Conservation (phyloP, 1,284 basidiomycete species). For the Trametes sp. region DNA sequence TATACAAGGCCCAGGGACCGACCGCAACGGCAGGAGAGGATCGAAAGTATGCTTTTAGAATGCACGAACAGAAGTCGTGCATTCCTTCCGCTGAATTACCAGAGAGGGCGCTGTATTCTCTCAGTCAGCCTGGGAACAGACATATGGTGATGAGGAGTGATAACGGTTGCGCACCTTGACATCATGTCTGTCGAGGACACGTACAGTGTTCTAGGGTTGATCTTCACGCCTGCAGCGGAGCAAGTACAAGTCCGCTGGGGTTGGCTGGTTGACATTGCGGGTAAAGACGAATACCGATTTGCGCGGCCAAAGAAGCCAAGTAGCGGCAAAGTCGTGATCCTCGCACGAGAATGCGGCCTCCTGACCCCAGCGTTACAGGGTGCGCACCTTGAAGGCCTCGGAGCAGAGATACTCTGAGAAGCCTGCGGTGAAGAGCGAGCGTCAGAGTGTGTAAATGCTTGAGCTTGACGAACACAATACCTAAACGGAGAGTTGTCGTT, state of each 20-base stretch:
- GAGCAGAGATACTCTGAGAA: not conserved
- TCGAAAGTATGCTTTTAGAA: not conserved
- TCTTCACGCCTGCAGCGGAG: not conserved
- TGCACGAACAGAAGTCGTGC: not conserved
- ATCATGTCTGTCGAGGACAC: not conserved
- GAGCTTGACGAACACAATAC: constrained; percentile 4
- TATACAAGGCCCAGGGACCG: not conserved
- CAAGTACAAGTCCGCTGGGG: not conserved
- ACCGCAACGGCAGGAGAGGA: constrained; percentile 9
- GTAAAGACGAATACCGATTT: not conserved
- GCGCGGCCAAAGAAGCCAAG: not conserved
- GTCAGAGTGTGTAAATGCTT: not conserved
- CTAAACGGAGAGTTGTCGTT: not conserved
- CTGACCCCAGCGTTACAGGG: not conserved
- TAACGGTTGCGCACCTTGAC: constrained; percentile 1
- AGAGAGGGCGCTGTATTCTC: not conserved
- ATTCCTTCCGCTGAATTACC: constrained; percentile 2
- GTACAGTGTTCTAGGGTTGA: not conserved
- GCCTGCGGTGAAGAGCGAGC: not conserved
- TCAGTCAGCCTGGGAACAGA: constrained; percentile 7
- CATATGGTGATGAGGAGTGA: constrained; percentile 1
- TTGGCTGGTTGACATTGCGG: not conserved
- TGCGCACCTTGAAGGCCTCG: not conserved
- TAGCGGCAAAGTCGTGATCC: not conserved
- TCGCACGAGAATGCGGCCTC: not conserved